These are phyloP conservation scores for Elaeis oleifera DNA, from an alignment of 202 grass and related monocot species.

Conservation along the genomic window DNA sequence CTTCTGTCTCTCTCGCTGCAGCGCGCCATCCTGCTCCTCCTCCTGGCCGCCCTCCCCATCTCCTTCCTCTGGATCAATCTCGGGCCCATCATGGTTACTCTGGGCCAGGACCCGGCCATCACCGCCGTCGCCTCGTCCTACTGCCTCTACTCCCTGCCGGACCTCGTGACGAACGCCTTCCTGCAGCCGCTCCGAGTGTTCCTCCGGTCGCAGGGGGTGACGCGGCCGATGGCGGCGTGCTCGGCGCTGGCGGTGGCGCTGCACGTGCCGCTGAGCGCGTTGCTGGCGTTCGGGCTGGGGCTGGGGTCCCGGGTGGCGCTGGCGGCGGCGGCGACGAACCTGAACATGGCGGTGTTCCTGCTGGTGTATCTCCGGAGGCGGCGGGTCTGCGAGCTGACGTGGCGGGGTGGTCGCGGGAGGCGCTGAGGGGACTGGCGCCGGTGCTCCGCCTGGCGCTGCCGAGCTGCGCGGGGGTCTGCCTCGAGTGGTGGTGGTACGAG, in stretches of 20 bases:
- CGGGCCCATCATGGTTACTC: not conserved
- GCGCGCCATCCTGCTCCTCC: slow-evolving; percentile 2
- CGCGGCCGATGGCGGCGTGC: not conserved
- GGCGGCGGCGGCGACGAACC: not conserved
- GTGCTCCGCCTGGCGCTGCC: slow-evolving; percentile 3
- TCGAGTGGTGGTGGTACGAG: slow-evolving; percentile 27
- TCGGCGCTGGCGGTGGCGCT: not conserved
- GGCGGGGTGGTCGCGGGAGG: slow-evolving; percentile 1
- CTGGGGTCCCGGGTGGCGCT: not conserved
- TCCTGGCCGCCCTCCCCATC: not conserved
- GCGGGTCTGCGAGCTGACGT: slow-evolving; percentile 1
- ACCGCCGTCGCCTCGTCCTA: slow-evolving; percentile 1
- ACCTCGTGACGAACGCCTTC: not conserved
- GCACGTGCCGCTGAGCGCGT: not conserved
- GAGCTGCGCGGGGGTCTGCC: slow-evolving; percentile 12
- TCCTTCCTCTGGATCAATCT: slow-evolving; percentile 4
- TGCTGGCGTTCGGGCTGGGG: too few species aligned
- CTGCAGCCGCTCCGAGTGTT: slow-evolving; percentile 10
- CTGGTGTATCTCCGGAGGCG: not conserved
- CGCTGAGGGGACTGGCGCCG: not conserved
- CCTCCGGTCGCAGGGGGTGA: not conserved
- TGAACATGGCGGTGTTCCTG: not conserved
- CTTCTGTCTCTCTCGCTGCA: slow-evolving; percentile 1
- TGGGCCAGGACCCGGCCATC: slow-evolving; percentile 7
- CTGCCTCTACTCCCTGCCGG: slow-evolving; percentile 3